Base-by-base conservation (phyloP, 2,329 filamentous ascomycete genomes). In the Curvularia lunata region DNA sequence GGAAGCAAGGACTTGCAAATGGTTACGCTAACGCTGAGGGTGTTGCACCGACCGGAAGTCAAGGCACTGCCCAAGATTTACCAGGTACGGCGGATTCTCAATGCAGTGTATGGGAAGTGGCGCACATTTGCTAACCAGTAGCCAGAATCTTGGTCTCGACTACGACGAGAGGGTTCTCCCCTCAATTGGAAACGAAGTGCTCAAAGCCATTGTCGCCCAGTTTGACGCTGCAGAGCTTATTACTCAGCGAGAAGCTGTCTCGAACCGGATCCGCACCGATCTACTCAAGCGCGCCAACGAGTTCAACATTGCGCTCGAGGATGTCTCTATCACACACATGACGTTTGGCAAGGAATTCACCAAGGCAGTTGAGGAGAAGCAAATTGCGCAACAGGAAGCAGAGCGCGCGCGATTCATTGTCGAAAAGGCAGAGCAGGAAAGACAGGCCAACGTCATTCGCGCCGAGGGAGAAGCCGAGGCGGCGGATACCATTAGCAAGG, bases 301-400 rank as follows among this genome's bases (percentile, higher is more conserved):
- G 80, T 99, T 99, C 88, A 97, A 99, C 85, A 99, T 99, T 75
- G 92, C 92, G 27, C 91, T 99, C 52, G 95, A 99, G 81, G 95
- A 99, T 75, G 95, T 99, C 59, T 96, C 92, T 75, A 99, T 99
- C 80, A 99, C 95, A 61, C 95, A 99, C 85, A 99, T 99, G 95
- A 99, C 95, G 52, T 99, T 99, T 77, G 95, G 95, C 70, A 94
- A 94, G 80, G 95, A 99, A 81, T 99, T 99, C 85, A 99, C 95
- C 61, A 91, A 91, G 80, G 95, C 95, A 65, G 95, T 99, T 73
- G 95, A 99, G 83, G 95, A 99, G 87, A 99, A 99, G 88, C 95
- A 99, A 85, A 99, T 99, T 78, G 95, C 95, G 54, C 95, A 99
- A 83, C 95, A 99, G 81, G 95, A 99, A 76, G 95, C 95, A 64